phyloP scores from a whole-genome alignment of 2,329 filamentous ascomycete genomes.

The Akanthomyces dipterigenus region DNA sequence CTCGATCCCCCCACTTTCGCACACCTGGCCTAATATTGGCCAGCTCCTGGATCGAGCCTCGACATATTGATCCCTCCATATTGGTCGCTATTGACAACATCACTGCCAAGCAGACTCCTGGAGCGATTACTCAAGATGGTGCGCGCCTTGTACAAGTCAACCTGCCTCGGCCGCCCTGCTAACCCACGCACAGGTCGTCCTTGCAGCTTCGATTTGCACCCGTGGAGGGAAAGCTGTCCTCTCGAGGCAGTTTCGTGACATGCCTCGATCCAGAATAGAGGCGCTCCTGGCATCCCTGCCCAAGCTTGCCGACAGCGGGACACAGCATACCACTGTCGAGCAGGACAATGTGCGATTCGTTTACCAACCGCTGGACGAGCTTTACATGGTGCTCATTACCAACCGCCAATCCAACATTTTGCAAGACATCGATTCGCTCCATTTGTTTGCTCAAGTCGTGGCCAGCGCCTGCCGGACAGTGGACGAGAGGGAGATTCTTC shows the following conservation, averaged over 20 bases:
- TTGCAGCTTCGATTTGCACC: conserved; percentile 98
- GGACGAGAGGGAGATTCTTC: conserved; percentile 90
- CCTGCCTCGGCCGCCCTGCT: conserved; percentile 14
- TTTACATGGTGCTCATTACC: conserved; percentile 99
- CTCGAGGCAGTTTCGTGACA: conserved; percentile 95
- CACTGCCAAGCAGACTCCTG: conserved; percentile 18
- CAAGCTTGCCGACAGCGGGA: conserved; percentile 91
- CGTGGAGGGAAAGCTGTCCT: conserved; percentile 96
- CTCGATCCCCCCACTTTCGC: conserved; percentile 12
- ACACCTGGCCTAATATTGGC: conserved; percentile 16
- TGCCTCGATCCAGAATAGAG: conserved; percentile 94
- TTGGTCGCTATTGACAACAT: conserved; percentile 10
- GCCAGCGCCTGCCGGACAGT: conserved; percentile 92
- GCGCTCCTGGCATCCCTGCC: conserved; percentile 94
- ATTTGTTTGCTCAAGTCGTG: conserved; percentile 95
- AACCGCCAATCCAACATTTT: conserved; percentile 99
- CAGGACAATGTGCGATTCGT: conserved; percentile 99
- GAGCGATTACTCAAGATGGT: conserved; percentile 31
- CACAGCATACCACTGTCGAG: conserved; percentile 96
- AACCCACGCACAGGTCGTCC: conserved; percentile 67
- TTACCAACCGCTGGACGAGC: conserved; percentile 96
- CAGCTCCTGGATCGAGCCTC: conserved; percentile 14
- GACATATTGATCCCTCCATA: conserved; percentile 9
- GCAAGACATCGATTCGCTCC: conserved; percentile 96
- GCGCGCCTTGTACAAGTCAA: conserved; percentile 14